Evolutionary conservation across 306 rosid genomes (phyloP).

Genomic region (Pyrus communis): DNA sequence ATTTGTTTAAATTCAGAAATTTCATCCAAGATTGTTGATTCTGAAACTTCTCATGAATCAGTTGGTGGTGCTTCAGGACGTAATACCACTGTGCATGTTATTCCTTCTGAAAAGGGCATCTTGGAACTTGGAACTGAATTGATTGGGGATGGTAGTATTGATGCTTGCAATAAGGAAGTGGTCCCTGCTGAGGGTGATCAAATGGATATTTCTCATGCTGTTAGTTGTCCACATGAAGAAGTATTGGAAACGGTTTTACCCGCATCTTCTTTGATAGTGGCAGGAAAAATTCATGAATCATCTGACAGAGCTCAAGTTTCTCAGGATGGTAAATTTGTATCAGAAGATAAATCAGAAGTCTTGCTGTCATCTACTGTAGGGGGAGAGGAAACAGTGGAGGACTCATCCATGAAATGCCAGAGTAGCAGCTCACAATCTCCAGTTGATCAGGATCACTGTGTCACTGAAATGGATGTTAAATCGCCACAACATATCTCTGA

Average conservation of each 20-base stretch:
- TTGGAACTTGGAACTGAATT: slow-evolving; percentile 9
- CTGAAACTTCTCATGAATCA: slow-evolving; percentile 6
- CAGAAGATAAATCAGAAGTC: not conserved
- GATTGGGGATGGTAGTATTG: slow-evolving; percentile 6
- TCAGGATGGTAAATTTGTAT: not conserved
- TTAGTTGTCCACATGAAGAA: slow-evolving; percentile 6
- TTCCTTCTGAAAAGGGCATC: slow-evolving; percentile 12
- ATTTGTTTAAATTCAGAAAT: slow-evolving; percentile 10
- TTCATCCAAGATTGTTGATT: slow-evolving; percentile 4
- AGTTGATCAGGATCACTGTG: slow-evolving; percentile 1
- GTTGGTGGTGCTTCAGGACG: not conserved
- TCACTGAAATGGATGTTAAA: slow-evolving; percentile 1
- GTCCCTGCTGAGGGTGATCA: slow-evolving; percentile 18
- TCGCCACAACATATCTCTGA: not conserved
- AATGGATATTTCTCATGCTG: slow-evolving; percentile 16
- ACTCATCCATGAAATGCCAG: not conserved
- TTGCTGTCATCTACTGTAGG: slow-evolving; percentile 12
- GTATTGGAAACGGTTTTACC: not conserved
- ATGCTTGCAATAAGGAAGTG: slow-evolving; percentile 21
- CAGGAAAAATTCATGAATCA: slow-evolving; percentile 12
- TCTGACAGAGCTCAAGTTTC: slow-evolving; percentile 10
- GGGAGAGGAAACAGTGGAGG: not conserved
- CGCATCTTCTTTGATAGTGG: slow-evolving; percentile 2
- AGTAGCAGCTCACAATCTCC: not conserved
- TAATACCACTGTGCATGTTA: not conserved